Base-by-base conservation (phyloP, 1,139 yeast species). In the Saccharomyces hybrid region DNA sequence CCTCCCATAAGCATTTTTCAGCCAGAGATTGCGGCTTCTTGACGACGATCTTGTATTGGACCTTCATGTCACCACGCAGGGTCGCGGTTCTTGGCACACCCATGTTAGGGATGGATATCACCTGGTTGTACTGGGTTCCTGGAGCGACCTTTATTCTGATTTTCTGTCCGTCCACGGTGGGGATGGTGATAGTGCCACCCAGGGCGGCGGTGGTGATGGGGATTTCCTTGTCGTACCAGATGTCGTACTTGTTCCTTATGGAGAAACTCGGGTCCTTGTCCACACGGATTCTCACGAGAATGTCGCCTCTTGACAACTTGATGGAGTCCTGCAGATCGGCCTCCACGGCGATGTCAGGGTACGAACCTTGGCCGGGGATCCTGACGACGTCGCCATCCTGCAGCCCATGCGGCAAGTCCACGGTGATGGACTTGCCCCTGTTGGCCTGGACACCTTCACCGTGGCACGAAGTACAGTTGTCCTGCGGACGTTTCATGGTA, bases 151-250 rank as follows among this genome's bases (percentile, higher is more conserved):
- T 88, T 55, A 93, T 73, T 69, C 90, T 86, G 57, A 95, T 76
- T 48, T 79, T 77, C 46, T 81, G 83, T 5, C 88, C 90, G 60
- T 85, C 90, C 38, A 93, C 79, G 0, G 98, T 91, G 42, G 98
- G 98, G 13, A 93, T 83, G 49, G 86, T 81, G 29, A 93, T 79
- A 53, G 82, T 84, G 38, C 99, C 99, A 56, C 99, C 99, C 51
- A 93, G 76, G 0, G 97, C 93, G 2, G 99, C 99, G 0, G 99
- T 93, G 1, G 99, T 93, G 84, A 90, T 88, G 50, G 95, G 86
- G 54, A 93, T 83, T 49, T 82, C 82, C 52, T 84, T 82, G 41
- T 78, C 75, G 64, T 82, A 79, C 55, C 86, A 70, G 58, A 93
- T 78, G 47, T 86, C 86, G 41, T 64, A 65, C 48, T 68, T 68